Percentiles rank a stretch among this genome's conserved stretches.
These are phyloP conservation scores for Colletotrichum salicis DNA, from an alignment of 2,329 filamentous ascomycete genomes.

Conservation along the genomic window DNA sequence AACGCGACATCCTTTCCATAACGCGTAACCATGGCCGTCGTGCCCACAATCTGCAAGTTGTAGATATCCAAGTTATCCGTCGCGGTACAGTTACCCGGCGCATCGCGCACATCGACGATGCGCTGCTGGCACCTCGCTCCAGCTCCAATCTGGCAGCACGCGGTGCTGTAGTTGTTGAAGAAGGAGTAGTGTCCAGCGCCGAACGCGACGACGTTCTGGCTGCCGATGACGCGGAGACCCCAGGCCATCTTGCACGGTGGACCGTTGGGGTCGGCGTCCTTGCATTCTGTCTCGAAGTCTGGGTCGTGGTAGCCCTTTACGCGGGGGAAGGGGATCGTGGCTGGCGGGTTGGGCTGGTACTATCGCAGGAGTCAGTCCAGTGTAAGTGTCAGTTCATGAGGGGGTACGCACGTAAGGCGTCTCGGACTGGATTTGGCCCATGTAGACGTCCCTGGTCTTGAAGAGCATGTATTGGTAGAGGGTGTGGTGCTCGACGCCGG, in stretches of 20 bases:
- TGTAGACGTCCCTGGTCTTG: slow-evolving; percentile 69
- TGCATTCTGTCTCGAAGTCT: slow-evolving; percentile 60
- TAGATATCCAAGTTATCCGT: slow-evolving; percentile 49
- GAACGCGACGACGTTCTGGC: slow-evolving; percentile 66
- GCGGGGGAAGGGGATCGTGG: slow-evolving; percentile 65
- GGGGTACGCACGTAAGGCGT: slow-evolving; percentile 63
- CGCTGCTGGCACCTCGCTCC: slow-evolving; percentile 58
- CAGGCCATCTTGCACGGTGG: slow-evolving; percentile 68
- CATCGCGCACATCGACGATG: slow-evolving; percentile 48
- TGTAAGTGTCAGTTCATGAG: neutral
- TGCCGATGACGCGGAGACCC: slow-evolving; percentile 71
- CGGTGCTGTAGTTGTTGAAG: slow-evolving; percentile 70
- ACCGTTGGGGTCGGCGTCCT: slow-evolving; percentile 37
- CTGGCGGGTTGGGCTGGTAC: slow-evolving; percentile 72
- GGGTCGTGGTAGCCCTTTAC: slow-evolving; percentile 59
- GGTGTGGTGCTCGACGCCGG: slow-evolving; percentile 72
- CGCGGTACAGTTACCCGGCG: slow-evolving; percentile 35
- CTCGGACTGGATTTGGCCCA: slow-evolving; percentile 75
- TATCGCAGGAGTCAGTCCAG: neutral
- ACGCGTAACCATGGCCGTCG: slow-evolving; percentile 51
- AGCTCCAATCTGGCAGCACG: slow-evolving; percentile 55
- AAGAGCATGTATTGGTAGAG: slow-evolving; percentile 77
- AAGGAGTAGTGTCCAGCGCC: slow-evolving; percentile 76
- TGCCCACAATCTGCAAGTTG: slow-evolving; percentile 58
- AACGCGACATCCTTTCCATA: slow-evolving; percentile 48